phyloP scores from a whole-genome alignment of 176 grass and related monocot genomes.

The Aegilops umbellulata region DNA sequence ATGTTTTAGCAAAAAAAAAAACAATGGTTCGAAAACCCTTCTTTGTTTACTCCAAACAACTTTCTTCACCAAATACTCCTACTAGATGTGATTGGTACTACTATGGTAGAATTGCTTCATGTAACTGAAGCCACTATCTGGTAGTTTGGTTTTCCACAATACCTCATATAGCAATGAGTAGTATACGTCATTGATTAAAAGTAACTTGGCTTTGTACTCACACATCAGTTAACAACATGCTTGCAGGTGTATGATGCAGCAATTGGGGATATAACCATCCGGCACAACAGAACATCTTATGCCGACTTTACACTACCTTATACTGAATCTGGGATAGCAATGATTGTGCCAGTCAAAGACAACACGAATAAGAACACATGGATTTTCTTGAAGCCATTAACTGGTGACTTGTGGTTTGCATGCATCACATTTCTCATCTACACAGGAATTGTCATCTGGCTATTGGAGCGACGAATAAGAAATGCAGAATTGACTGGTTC shows the following conservation, averaged over 20 bases:
- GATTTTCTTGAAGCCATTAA: conserved; percentile 64
- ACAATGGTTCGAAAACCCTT: too few species aligned
- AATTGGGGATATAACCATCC: conserved; percentile 64
- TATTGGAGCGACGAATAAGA: conserved; percentile 26
- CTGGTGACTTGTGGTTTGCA: conserved; percentile 46
- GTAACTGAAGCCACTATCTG: too few species aligned
- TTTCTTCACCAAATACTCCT: too few species aligned
- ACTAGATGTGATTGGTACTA: too few species aligned
- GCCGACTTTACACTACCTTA: conserved; percentile 58
- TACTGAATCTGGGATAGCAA: conserved; percentile 46
- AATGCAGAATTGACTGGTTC: conserved; percentile 33
- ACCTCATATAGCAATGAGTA: too few species aligned
- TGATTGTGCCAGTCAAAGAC: conserved; percentile 51
- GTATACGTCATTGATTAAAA: background rate
- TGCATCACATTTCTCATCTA: conserved; percentile 54
- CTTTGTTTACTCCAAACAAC: too few species aligned
- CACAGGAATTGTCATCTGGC: conserved; percentile 37
- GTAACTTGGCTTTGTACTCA: background rate
- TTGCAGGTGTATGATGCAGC: conserved; percentile 38
- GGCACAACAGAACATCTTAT: conserved; percentile 40
- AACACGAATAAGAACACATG: conserved; percentile 22
- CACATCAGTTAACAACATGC: background rate
- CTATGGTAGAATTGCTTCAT: too few species aligned
- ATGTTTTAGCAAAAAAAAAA: too few species aligned
- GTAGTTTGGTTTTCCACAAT: background rate